Evolutionary conservation across 1,139 yeast genomes (phyloP), one percentile per base, ranked within the genome.

Genomic region (Nakaseomyces delphensis): DNA sequence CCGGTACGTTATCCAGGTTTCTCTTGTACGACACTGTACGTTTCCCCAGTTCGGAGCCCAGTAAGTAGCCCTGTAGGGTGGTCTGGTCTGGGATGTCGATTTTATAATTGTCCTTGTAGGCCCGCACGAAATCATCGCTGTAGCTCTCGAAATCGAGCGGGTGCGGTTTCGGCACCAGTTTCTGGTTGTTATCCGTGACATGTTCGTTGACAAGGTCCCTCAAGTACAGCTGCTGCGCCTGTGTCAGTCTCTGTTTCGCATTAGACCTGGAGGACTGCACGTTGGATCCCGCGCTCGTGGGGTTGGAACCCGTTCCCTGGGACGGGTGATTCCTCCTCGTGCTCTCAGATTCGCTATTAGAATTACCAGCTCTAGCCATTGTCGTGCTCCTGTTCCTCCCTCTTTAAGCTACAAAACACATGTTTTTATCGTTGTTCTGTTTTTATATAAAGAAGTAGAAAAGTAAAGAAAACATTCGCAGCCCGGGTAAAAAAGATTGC

Each of bases 161-260:
- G 32, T 51, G 52, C 5, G 53, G 50, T 19, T 43, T 43, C 9
- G 49, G 46, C 5, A 30, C 35, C 28, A 48, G 43, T 23, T 45
- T 42, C 2, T 60, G 60, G 40, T 56, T 59, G 40, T 61, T 61
- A 45, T 58, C 52, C 18, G 62, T 59, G 14, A 61, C 46, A 47
- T 60, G 57, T 11, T 52, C 51, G 21, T 45, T 49, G 7, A 50
- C 51, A 11, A 61, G 45, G 25, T 56, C 57, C 36, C 51, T 54
- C 36, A 60, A 43, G 47, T 61, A 60, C 42, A 53, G 62, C 42
- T 59, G 63, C 42, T 60, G 63, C n/a, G 62, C 56, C 20, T 54
- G 49, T 3, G 62, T 56, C 10, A 57, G 47, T 39, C 62, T 45
- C 40, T 58, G 62, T 41, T 58, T 58, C 11, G 48, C 52, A 23